Evolutionary conservation across 495 filamentous ascomycete species (phyloP).

Genomic region (Lophiotrema nucula): DNA sequence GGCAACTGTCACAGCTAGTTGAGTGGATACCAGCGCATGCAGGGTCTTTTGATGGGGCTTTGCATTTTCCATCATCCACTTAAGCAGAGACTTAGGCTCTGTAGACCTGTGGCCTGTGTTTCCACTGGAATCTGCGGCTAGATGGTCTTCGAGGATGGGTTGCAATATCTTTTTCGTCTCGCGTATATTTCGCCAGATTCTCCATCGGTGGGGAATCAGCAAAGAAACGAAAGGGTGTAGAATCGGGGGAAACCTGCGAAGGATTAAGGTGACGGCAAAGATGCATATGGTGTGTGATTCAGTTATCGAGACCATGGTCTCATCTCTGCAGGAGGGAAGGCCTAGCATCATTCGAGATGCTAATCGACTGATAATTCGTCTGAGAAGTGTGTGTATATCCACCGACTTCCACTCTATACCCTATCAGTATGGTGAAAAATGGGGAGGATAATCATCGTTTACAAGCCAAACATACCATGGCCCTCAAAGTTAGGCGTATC

Average conservation of each 20-base stretch:
- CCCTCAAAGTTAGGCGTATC: background rate
- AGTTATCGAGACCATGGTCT: conserved; percentile 1
- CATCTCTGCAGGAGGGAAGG: background rate
- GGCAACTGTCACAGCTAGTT: background rate
- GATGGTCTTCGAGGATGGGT: background rate
- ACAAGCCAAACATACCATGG: background rate
- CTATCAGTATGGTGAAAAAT: background rate
- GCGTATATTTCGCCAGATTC: background rate
- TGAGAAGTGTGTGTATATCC: background rate
- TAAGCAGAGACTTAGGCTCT: background rate
- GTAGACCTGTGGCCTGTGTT: background rate
- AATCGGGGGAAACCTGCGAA: background rate
- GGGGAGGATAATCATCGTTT: background rate
- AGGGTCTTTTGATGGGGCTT: background rate
- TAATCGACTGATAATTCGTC: background rate
- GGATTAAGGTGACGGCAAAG: conserved; percentile 1
- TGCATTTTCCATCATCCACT: conserved; percentile 1
- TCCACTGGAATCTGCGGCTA: background rate
- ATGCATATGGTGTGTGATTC: background rate
- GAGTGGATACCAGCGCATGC: background rate
- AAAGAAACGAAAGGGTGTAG: background rate
- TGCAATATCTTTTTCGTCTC: background rate
- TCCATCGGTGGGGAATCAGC: background rate
- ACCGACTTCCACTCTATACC: background rate
- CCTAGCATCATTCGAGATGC: background rate